A percentile compares a stretch with the other conserved stretches of the same genome.
These are phyloP conservation scores for Aspergillus latus DNA, from an alignment of 2,329 filamentous ascomycete genomes.

Conservation along the genomic window DNA sequence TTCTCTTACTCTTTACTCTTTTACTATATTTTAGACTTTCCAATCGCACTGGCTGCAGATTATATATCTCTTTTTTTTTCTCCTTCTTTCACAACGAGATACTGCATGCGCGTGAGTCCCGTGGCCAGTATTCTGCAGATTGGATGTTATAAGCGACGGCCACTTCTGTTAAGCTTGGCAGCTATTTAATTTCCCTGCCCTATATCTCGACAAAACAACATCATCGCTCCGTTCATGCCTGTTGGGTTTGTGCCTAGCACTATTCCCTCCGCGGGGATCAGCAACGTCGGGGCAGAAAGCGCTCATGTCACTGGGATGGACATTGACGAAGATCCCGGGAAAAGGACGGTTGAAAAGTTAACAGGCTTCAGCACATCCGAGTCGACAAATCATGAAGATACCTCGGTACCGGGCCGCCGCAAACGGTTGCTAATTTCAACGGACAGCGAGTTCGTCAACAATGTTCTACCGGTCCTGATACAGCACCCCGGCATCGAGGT, in stretches of 20 bases:
- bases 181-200: background rate
- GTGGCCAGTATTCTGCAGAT: background rate
- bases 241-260: slow-evolving; percentile 12
- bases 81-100: background rate
- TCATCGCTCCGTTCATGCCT: slow-evolving; percentile 13
- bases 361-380: slow-evolving; percentile 2
- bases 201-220: background rate
- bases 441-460: slow-evolving; percentile 41
- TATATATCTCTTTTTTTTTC: background rate
- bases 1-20: background rate
- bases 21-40: background rate
- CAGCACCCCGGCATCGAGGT: slow-evolving; percentile 42
- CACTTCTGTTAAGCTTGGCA: background rate
- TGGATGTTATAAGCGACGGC: background rate
- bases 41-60: slow-evolving; percentile 12
- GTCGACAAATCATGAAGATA: slow-evolving; percentile 5
- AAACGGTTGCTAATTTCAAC: slow-evolving; percentile 30
- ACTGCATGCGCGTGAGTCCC: background rate
- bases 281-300: slow-evolving; percentile 17
- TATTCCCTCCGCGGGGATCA: slow-evolving; percentile 6
- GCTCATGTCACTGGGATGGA: slow-evolving; percentile 28
- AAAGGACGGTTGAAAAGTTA: slow-evolving; percentile 19
- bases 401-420: slow-evolving; percentile 12
- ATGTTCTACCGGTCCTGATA: slow-evolving; percentile 39
- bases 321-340: slow-evolving; percentile 24